A percentile compares a stretch with the other conserved stretches of the same genome.
Conservation (phyloP, 2,329 filamentous ascomycete species). For the Ambrosiella cleistominuta region DNA sequence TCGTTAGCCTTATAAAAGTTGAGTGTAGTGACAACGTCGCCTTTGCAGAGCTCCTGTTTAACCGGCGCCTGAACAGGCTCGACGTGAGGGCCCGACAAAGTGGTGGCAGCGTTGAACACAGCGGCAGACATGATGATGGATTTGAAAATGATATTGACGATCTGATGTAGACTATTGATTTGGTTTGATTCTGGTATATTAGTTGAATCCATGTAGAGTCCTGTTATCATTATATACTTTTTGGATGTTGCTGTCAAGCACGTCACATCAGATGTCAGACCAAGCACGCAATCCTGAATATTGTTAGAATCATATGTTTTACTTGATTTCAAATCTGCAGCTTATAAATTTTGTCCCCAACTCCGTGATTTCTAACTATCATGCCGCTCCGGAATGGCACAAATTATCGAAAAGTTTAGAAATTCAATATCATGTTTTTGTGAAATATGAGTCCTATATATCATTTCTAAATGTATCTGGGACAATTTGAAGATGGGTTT, state of each 20-base stretch:
- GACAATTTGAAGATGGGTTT: too few relatives aligned
- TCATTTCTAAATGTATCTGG: too few relatives aligned
- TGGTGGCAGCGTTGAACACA: slow-evolving; percentile 10
- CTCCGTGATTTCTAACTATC: too few relatives aligned
- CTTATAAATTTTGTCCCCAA: neutral
- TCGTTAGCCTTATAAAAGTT: slow-evolving; percentile 25
- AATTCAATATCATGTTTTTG: too few relatives aligned
- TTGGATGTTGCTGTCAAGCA: neutral
- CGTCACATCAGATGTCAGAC: neutral
- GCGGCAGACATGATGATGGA: slow-evolving; percentile 14
- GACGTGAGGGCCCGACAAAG: slow-evolving; percentile 3
- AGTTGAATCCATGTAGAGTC: neutral
- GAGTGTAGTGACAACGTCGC: slow-evolving; percentile 17
- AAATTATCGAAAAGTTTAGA: too few relatives aligned
- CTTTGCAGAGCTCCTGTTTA: neutral
- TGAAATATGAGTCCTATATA: too few relatives aligned
- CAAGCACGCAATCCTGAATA: neutral
- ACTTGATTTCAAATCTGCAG: neutral
- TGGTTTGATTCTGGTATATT: neutral
- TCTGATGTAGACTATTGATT: neutral
- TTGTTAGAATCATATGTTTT: neutral
- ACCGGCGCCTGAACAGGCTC: neutral
- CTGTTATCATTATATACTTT: neutral
- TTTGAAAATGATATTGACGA: neutral
- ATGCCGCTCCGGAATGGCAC: too few relatives aligned